These are phyloP conservation scores for Monascus purpureus DNA, from an alignment of 495 filamentous ascomycete genomes.

Conservation along the genomic window DNA sequence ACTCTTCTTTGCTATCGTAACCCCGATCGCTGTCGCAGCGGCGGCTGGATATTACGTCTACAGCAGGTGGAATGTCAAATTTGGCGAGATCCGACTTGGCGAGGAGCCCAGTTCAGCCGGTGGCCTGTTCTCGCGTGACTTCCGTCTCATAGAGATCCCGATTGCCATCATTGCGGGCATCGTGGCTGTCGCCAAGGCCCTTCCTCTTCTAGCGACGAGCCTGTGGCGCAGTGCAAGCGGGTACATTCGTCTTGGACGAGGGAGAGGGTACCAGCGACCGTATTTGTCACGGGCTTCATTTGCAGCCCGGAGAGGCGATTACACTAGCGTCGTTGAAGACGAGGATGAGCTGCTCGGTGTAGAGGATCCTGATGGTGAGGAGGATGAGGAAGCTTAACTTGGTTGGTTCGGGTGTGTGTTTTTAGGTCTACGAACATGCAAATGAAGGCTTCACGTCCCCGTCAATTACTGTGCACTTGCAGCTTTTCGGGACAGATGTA, in stretches of 20 bases:
- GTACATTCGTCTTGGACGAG: constrained; percentile 16
- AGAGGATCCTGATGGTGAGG: constrained; percentile 73
- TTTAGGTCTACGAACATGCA: no score
- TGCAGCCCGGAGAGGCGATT: constrained; percentile 70
- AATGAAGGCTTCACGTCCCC: no score
- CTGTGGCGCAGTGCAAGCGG: constrained; percentile 50
- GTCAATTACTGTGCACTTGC: no score
- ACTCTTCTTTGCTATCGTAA: constrained; percentile 76
- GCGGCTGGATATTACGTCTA: constrained; percentile 76
- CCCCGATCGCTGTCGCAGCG: constrained; percentile 54
- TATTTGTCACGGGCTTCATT: constrained; percentile 80
- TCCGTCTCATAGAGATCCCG: constrained; percentile 60
- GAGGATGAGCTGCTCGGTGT: constrained; percentile 87
- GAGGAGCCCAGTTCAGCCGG: constrained; percentile 32
- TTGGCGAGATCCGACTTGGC: constrained; percentile 77
- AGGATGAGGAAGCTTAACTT: constrained; percentile 68
- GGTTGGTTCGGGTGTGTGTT: no score
- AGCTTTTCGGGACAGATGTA: no score
- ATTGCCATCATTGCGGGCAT: constrained; percentile 64
- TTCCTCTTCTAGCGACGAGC: constrained; percentile 55
- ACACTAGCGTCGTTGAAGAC: constrained; percentile 75
- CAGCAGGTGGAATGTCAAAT: constrained; percentile 73
- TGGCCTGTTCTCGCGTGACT: constrained; percentile 46
- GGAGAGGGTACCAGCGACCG: constrained; percentile 38
- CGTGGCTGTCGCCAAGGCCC: constrained; percentile 57